Evolutionary conservation across 768 basidiomycete species (phyloP).

Genomic region (Calvatia gigantea): DNA sequence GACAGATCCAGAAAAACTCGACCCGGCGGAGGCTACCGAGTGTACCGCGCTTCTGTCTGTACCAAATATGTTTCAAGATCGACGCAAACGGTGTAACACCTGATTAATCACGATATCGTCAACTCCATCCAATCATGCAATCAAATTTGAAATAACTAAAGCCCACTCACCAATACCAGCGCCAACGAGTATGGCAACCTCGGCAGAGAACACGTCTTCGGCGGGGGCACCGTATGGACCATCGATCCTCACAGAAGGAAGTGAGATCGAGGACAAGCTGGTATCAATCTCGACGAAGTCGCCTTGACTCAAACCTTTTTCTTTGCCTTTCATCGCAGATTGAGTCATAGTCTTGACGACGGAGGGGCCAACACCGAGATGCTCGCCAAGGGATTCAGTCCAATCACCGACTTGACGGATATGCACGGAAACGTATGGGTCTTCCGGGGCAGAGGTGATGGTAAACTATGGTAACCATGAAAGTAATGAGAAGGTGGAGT

Average conservation of each 20-base stretch:
- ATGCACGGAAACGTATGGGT: conserved; percentile 88
- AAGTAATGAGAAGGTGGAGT: conserved; percentile 12
- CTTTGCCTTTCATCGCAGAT: conserved; percentile 72
- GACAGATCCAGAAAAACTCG: conserved; percentile 93
- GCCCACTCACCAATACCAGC: conserved; percentile 89
- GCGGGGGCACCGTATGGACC: conserved; percentile 94
- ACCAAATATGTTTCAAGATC: conserved; percentile 96
- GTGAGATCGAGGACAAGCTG: conserved; percentile 37
- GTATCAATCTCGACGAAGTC: conserved; percentile 80
- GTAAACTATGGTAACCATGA: conserved; percentile 59
- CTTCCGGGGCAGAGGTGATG: conserved; percentile 92
- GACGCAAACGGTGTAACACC: conserved; percentile 94
- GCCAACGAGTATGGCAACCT: conserved; percentile 89
- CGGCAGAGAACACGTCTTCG: conserved; percentile 82
- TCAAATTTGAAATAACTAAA: too few relatives aligned
- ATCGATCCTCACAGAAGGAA: conserved; percentile 77
- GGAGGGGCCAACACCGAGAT: conserved; percentile 76
- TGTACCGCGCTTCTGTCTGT: conserved; percentile 75
- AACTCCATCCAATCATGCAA: neutral
- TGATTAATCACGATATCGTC: conserved; percentile 19
- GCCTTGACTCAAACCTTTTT: conserved; percentile 64
- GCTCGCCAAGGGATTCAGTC: conserved; percentile 79
- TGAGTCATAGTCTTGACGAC: conserved; percentile 77
- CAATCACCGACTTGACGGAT: conserved; percentile 93
- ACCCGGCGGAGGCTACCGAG: conserved; percentile 82